A percentile compares a stretch with the other conserved stretches of the same genome.
These are phyloP conservation scores for Zizania palustris DNA, from an alignment of 202 grass and related monocot genomes.

Conservation along the genomic window DNA sequence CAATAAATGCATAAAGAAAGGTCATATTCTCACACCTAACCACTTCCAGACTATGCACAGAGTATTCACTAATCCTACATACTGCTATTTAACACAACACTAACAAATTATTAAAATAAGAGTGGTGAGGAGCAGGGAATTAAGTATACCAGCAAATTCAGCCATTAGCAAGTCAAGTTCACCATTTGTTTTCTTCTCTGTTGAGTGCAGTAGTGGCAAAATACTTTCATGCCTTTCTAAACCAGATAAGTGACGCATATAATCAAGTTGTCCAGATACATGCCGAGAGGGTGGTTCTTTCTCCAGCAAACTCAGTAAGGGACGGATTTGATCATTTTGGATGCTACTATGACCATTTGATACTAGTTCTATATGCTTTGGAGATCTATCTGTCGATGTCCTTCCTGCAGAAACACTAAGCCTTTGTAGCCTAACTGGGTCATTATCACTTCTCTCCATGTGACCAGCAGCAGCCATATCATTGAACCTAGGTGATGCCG, in stretches of 20 bases:
- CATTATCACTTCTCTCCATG: conserved; percentile 61
- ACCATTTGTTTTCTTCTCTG: conserved; percentile 80
- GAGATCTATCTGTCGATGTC: conserved; percentile 74
- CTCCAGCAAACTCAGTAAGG: conserved; percentile 89
- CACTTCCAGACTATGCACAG: not conserved
- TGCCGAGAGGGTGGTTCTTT: conserved; percentile 95
- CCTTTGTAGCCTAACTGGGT: conserved; percentile 59
- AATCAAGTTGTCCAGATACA: conserved; percentile 98
- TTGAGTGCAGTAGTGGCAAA: conserved; percentile 88
- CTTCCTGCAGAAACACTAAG: conserved; percentile 66
- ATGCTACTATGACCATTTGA: conserved; percentile 56
- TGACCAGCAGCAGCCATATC: conserved; percentile 53
- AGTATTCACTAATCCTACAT: conserved; percentile 1
- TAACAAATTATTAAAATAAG: not conserved
- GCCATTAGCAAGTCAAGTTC: conserved; percentile 94
- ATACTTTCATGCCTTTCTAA: conserved; percentile 96
- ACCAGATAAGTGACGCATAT: conserved; percentile 82
- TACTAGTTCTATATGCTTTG: conserved; percentile 73
- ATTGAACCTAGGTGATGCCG: conserved; percentile 53
- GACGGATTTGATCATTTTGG: conserved; percentile 88
- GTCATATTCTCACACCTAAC: conserved; percentile 1
- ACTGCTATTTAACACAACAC: not conserved
- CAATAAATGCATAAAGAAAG: conserved; percentile 33
- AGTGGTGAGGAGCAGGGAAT: conserved; percentile 29
- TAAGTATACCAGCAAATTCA: conserved; percentile 77